Conservation (phyloP, 768 basidiomycete genomes). For the Trametes coccinea region DNA sequence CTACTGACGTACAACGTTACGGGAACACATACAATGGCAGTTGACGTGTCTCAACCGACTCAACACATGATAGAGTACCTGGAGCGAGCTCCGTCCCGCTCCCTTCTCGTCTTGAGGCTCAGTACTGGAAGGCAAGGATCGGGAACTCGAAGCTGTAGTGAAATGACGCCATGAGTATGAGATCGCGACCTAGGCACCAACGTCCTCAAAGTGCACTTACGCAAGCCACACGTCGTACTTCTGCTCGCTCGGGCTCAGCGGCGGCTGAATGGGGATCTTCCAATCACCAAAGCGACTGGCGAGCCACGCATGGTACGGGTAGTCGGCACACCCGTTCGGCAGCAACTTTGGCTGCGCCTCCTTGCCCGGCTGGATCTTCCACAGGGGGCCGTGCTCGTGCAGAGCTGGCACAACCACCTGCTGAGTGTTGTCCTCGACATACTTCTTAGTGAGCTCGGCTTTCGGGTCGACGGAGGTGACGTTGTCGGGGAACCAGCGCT, state of each 20-base stretch:
- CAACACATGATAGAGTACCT: no score
- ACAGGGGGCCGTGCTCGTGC: background rate
- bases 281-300: background rate
- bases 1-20: no score
- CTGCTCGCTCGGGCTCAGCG: background rate
- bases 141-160: background rate
- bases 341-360: background rate
- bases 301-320: background rate
- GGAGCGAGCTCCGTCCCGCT: no score
- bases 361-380: background rate
- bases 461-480: background rate
- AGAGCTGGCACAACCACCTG: background rate
- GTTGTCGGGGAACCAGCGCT: background rate
- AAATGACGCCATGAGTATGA: background rate
- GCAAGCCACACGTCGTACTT: background rate
- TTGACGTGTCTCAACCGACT: no score
- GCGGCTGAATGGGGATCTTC: background rate
- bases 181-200: background rate
- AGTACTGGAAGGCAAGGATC: background rate
- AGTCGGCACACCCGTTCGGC: background rate
- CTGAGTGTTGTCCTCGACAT: background rate
- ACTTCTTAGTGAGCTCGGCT: background rate
- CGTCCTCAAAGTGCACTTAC: background rate
- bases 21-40: no score
- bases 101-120: background rate